Base-by-base conservation (phyloP, 352 stramenopile species). In the Phytophthora ramorum region DNA sequence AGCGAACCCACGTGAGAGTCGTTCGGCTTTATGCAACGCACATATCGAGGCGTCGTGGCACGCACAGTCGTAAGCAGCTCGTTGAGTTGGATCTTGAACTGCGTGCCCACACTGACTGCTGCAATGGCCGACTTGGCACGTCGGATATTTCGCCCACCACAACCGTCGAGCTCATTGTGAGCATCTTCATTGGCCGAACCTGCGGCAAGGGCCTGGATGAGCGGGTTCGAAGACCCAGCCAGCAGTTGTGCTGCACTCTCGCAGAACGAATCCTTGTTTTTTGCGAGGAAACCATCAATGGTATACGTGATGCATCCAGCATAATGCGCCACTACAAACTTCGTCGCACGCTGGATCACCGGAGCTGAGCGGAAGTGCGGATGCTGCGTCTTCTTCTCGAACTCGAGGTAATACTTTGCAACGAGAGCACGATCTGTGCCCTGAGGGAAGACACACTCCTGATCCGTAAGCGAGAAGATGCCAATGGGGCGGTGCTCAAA, bases 21-120 rank as follows among this genome's bases (percentile, higher is more conserved):
- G 70, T 99, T 99, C 30, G 98, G 97, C 70, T 99, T 99, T 37
- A 99, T 91, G 72, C 98, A 99, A 58, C 97, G 95, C 55, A 99
- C 95, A 77, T 99, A 99, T 78, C 99, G 97, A 40, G 97, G 97
- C 22, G 91, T 87, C 7, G 97, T 99, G 20, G 79, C 79, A 24
- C 98, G 93, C 41, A 99, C 98, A 13, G 89, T 91, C 6, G 83
- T 75, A 48, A 99, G 85, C 12, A 99, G 85, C n/a, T 96, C 84
- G 44, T 91, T 93, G 20, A 99, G 80, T 70, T 99, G 97, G 19
- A 87, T 79, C 52, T 95, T 96, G 75, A 99, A 99, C 69, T 98
- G 92, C 9, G 89, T 93, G 17, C 89, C 92, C 8, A 96, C 83
- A 49, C 83, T 95, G 8, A 83, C 69, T 0, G 87, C 85, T 17